Evolutionary conservation across 495 filamentous ascomycete species (phyloP), one percentile per base, ranked within the genome.

Genomic region (Neurospora sp.): DNA sequence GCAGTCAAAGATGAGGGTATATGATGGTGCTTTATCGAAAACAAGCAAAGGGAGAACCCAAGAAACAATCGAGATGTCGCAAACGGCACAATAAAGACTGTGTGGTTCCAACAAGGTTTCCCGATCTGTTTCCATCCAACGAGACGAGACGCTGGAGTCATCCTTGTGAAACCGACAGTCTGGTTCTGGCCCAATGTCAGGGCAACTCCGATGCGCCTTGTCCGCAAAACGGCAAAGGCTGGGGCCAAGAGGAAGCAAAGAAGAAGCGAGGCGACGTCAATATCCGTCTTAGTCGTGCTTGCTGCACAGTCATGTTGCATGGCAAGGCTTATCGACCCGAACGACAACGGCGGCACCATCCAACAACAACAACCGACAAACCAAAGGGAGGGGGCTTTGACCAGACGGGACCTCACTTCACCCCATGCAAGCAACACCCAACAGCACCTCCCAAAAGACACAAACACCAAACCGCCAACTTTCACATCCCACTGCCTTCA

Each of bases 111-210:
- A 35, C 54, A 62, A 62, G 54, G 54, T 62, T 62, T 62, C 27
- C 54, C 27, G 27, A 62, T 7, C 54, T 62, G 23, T 35, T 62
- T 35, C 73, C 70, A 71, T 75, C 70, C 74, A 75, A 75, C 74
- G 66, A 72, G 42, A 46, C 66, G 60, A 37, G 27, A 62, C 54
- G 7, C 27, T 62, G 54, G 54, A 62, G 14, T 62, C 27, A 62
- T 62, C 60, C 70, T 73, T 75, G 74, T 75, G 74, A 75, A 75
- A 75, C 74, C 54, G 54, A 35, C 27, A 35, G 54, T 62, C 12
- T 62, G 54, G 54, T 62, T 62, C 54, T 62, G 14, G 54, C 14
- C 54, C 54, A 62, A 62, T 62, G 54, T 31, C 54, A 62, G 23
- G 54, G 54, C 54, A 62, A 62, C 23, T 31, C 54, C 23, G 54